Evolutionary conservation across 2,329 filamentous ascomycete species (phyloP), one percentile per base, ranked within the genome.

Genomic region (Grosmannia huntii): DNA sequence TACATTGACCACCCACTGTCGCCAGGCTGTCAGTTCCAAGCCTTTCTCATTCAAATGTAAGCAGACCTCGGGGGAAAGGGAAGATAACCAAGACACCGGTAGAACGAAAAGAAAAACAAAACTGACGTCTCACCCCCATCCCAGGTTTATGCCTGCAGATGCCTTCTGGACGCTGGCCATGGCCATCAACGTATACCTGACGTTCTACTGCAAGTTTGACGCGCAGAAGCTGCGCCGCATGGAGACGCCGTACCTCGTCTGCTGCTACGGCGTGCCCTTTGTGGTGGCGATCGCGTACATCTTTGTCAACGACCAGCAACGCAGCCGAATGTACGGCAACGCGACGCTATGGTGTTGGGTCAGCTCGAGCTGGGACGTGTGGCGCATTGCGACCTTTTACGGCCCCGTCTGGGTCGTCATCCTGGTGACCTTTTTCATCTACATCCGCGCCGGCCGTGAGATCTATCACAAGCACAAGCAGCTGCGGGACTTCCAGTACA

Each of bases 261-360:
- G 76, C 58, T 90, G 87, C 67, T 94, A 94, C 61, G 88, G 88
- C 0, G 61, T 89, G 3, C 87, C 89, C 0, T 81, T 89, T 21
- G 68, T 89, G 11, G 82, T 87, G 2, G 83, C 86, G 0, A 69
- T 92, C 11, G 69, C 76, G 7, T 90, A 83, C 65, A 74, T 90
- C 57, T 87, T 89, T 59, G 71, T 90, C 57, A 74, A 75, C 59
- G 76, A 76, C 53, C 5, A 62, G 68, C n/a, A 64, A 67, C 59
- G 53, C 16, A 63, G 81, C 5, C 78, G 75, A 3, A 78, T 92
- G 56, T 90, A 91, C 67, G 89, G 88, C 1, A 78, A 87, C 64
- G 89, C 89, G 31, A 82, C 80, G 1, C 71, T 94, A 25, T 95
- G 89, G 89, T 95, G 89, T 68, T 94, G 89, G 89, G 76, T 94